Conservation (phyloP, 2,329 filamentous ascomycete genomes). For the Didymella exigua region DNA sequence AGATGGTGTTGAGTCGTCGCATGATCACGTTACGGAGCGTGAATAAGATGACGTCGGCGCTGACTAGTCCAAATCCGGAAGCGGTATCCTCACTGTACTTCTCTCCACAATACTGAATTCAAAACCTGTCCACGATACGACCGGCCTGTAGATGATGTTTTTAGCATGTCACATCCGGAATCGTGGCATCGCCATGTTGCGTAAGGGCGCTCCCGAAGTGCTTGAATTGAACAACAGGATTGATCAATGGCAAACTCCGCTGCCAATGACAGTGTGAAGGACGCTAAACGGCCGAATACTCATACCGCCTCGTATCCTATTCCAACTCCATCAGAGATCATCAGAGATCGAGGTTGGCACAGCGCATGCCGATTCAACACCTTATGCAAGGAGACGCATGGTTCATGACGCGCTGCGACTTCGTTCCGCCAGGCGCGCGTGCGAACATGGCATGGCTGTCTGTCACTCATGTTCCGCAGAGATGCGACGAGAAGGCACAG, state of each 20-base stretch:
- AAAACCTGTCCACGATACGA: no score
- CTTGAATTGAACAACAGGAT: neutral
- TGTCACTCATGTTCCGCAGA: neutral
- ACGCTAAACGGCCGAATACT: neutral
- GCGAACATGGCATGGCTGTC: neutral
- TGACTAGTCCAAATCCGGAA: neutral
- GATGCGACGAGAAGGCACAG: neutral
- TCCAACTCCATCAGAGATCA: no score
- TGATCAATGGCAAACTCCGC: neutral
- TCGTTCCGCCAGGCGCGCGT: neutral
- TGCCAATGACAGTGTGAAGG: neutral
- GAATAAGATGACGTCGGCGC: neutral
- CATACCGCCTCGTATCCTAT: neutral
- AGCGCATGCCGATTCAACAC: neutral
- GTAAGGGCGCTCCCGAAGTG: neutral
- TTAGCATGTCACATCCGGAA: neutral
- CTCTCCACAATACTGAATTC: neutral
- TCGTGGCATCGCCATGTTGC: neutral
- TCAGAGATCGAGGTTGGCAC: neutral
- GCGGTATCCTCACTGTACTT: neutral
- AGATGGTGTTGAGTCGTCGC: neutral
- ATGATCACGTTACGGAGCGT: conserved; percentile 1
- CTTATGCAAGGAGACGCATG: neutral
- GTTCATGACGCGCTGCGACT: neutral
- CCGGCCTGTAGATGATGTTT: neutral